phyloP scores from a whole-genome alignment of 129 eudicot species.

The Mikania micrantha region DNA sequence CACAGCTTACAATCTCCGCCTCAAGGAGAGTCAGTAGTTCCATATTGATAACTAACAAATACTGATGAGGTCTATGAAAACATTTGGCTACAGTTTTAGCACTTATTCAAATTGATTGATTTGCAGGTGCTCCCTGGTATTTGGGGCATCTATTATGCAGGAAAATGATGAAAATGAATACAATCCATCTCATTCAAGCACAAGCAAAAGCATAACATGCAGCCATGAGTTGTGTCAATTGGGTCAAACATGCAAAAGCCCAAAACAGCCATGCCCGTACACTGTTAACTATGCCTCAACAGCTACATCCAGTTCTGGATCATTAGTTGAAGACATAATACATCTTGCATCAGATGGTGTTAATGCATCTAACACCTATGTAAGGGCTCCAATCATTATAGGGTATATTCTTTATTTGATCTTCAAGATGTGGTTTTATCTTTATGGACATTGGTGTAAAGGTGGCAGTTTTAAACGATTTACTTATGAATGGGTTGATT shows the following conservation, averaged over 20 bases:
- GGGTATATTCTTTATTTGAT: conserved; percentile 45
- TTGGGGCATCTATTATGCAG: conserved; percentile 99
- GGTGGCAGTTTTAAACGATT: background rate
- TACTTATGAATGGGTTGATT: background rate
- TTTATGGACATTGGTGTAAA: background rate
- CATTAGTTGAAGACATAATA: conserved; percentile 79
- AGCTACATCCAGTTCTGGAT: conserved; percentile 90
- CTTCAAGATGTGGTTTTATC: background rate
- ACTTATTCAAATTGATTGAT: conserved; percentile 98
- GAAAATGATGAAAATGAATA: conserved; percentile 82
- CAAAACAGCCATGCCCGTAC: conserved; percentile 73
- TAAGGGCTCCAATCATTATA: conserved; percentile 63
- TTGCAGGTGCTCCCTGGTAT: conserved; percentile 99
- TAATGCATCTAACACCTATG: conserved; percentile 48
- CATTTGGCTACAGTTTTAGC: conserved; percentile 54
- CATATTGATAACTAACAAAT: background rate
- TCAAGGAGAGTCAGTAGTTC: conserved; percentile 5
- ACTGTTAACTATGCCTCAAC: conserved; percentile 48
- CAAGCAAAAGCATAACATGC: conserved; percentile 75
- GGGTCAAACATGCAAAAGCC: conserved; percentile 56
- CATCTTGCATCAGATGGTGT: conserved; percentile 63
- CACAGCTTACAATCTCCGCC: conserved; percentile 10
- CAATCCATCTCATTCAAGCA: conserved; percentile 73
- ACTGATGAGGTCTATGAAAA: conserved; percentile 25
- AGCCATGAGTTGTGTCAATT: conserved; percentile 64